A percentile compares a stretch with the other conserved stretches of the same genome.
Conservation (phyloP, 371 early-diverging fungal species). For the Mortierella sp. region DNA sequence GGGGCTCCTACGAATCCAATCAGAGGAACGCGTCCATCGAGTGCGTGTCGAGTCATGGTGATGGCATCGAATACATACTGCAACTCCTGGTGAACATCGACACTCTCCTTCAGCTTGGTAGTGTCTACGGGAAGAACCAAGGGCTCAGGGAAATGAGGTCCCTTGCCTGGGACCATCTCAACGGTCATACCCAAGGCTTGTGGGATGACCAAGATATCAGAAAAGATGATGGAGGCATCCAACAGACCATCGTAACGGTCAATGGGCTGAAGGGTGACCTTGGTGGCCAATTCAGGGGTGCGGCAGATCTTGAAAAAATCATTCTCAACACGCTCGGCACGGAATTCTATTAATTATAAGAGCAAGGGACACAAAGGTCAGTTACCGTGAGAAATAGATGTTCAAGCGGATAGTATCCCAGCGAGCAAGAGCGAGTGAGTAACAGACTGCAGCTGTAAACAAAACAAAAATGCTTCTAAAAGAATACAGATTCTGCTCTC, state of each 20-base stretch:
- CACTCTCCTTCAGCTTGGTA: slow-evolving; percentile 68
- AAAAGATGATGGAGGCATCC: slow-evolving; percentile 98
- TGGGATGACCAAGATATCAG: slow-evolving; percentile 97
- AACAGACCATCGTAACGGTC: slow-evolving; percentile 90
- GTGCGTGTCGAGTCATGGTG: slow-evolving; percentile 88
- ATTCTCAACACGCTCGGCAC: slow-evolving; percentile 83
- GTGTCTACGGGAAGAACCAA: slow-evolving; percentile 78
- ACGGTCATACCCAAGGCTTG: slow-evolving; percentile 97
- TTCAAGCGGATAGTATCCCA: neutral
- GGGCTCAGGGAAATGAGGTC: slow-evolving; percentile 93
- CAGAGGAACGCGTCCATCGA: slow-evolving; percentile 92
- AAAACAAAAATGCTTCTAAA: neutral
- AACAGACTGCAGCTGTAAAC: no score
- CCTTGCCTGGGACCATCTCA: slow-evolving; percentile 93
- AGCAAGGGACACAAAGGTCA: neutral
- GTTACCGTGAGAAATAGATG: neutral
- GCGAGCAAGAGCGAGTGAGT: neutral
- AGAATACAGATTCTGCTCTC: neutral
- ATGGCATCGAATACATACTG: slow-evolving; percentile 97
- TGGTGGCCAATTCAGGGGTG: slow-evolving; percentile 93
- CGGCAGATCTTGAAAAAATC: slow-evolving; percentile 97
- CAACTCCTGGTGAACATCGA: slow-evolving; percentile 81
- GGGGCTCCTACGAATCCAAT: slow-evolving; percentile 98
- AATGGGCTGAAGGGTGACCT: slow-evolving; percentile 97
- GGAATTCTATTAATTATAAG: slow-evolving; percentile 77